phyloP scores from a whole-genome alignment of 306 rosid genomes.

The Glycine latifolia region DNA sequence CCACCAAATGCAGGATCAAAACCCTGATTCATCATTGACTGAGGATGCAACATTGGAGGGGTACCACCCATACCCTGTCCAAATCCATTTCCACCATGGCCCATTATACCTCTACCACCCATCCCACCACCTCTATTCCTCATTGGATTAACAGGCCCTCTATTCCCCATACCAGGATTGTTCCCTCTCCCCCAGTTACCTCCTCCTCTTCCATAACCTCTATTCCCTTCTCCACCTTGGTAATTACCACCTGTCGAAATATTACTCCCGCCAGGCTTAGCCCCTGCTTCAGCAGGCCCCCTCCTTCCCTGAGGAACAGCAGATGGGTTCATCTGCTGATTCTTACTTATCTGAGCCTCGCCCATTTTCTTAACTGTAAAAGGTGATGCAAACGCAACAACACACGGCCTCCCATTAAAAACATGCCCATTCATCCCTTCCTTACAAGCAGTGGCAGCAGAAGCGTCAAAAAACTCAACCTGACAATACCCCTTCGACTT shows the following conservation, averaged over 20 bases:
- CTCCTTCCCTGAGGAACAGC: conserved; percentile 62
- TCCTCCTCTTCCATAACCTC: conserved; percentile 93
- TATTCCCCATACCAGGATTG: conserved; percentile 81
- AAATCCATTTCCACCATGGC: conserved; percentile 90
- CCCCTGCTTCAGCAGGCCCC: conserved; percentile 70
- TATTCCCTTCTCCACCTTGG: conserved; percentile 88
- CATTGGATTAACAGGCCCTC: conserved; percentile 89
- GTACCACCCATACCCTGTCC: conserved; percentile 89
- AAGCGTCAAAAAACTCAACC: conserved; percentile 85
- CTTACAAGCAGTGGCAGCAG: conserved; percentile 80
- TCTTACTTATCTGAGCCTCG: conserved; percentile 83
- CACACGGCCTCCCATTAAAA: conserved; percentile 90
- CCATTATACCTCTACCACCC: conserved; percentile 93
- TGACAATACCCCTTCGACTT: conserved; percentile 97
- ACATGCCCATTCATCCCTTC: conserved; percentile 88
- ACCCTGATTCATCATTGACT: conserved; percentile 93
- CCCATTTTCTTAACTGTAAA: conserved; percentile 94
- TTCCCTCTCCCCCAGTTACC: conserved; percentile 95
- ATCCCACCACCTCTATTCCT: conserved; percentile 84
- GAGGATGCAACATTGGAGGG: conserved; percentile 88
- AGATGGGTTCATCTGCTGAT: conserved; percentile 72
- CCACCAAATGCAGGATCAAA: conserved; percentile 96
- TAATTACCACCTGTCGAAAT: conserved; percentile 86
- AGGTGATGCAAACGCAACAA: conserved; percentile 88
- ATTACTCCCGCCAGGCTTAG: conserved; percentile 73